Percentiles rank a stretch among this genome's conserved stretches.
Evolutionary conservation across 1,284 basidiomycete species (phyloP).

Genomic region (Phylloporus sp.): DNA sequence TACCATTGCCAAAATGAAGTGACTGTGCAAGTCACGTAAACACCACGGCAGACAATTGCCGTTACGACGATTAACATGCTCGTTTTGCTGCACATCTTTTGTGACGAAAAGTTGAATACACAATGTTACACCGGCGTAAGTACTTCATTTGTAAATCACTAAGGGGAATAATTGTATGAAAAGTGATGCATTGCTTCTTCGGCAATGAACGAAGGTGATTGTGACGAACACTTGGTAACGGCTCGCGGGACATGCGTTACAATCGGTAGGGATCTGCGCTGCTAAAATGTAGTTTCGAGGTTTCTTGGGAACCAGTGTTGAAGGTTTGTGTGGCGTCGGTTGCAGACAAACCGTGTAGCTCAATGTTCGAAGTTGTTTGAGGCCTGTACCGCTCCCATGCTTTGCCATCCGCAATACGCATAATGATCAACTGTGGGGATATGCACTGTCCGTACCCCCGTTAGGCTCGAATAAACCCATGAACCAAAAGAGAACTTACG

Average conservation of each 20-base stretch:
- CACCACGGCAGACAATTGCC: too few species aligned
- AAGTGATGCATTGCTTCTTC: background rate
- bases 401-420: constrained; percentile 1
- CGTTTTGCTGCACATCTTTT: background rate
- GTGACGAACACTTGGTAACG: background rate
- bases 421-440: constrained; percentile 2
- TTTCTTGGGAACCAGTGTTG: background rate
- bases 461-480: background rate
- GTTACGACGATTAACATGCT: background rate
- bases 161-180: background rate
- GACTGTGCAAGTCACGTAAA: too few species aligned
- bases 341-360: background rate
- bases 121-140: background rate
- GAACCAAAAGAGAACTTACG: background rate
- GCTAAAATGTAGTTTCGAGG: background rate
- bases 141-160: background rate
- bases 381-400: background rate
- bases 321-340: background rate
- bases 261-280: background rate
- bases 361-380: background rate
- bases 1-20: too few species aligned
- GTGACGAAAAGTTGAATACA: background rate
- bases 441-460: background rate
- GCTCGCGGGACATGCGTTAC: background rate
- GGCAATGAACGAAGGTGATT: background rate